A percentile compares a stretch with the other conserved stretches of the same genome.
Conservation (phyloP, 495 filamentous ascomycete genomes). For the Evernia prunastri region DNA sequence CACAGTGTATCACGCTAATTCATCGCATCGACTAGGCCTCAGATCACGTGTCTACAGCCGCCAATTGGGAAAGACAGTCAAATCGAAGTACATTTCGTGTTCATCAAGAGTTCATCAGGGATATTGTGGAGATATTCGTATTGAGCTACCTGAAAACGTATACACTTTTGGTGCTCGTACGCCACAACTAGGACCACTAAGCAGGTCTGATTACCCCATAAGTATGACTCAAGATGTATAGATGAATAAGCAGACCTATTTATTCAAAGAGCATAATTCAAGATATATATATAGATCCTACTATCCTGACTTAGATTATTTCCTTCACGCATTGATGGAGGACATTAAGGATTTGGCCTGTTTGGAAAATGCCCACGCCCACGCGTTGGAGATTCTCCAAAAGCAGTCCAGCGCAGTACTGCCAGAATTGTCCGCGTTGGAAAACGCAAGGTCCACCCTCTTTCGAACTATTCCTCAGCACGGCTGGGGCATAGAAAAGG, state of each 20-base stretch:
- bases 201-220: background rate
- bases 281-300: background rate
- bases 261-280: background rate
- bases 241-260: background rate
- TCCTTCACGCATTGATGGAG: slow-evolving; percentile 6
- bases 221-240: background rate
- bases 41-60: too few relatives aligned
- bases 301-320: background rate
- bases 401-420: background rate
- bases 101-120: too few relatives aligned
- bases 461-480: slow-evolving; percentile 34
- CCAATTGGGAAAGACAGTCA: too few relatives aligned
- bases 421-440: slow-evolving; percentile 3
- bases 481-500: slow-evolving; percentile 42
- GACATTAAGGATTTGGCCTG: slow-evolving; percentile 5
- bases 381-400: slow-evolving; percentile 3
- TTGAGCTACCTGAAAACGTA: too few relatives aligned
- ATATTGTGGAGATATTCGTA: too few relatives aligned
- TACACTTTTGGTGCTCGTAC: too few relatives aligned
- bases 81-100: too few relatives aligned
- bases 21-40: too few relatives aligned
- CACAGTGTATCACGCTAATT: too few relatives aligned
- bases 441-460: slow-evolving; percentile 21
- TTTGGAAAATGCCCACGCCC: slow-evolving; percentile 8
- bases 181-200: too few relatives aligned